These are phyloP conservation scores for Emericellopsis cladophorae DNA, from an alignment of 2,329 filamentous ascomycete species.

Conservation along the genomic window DNA sequence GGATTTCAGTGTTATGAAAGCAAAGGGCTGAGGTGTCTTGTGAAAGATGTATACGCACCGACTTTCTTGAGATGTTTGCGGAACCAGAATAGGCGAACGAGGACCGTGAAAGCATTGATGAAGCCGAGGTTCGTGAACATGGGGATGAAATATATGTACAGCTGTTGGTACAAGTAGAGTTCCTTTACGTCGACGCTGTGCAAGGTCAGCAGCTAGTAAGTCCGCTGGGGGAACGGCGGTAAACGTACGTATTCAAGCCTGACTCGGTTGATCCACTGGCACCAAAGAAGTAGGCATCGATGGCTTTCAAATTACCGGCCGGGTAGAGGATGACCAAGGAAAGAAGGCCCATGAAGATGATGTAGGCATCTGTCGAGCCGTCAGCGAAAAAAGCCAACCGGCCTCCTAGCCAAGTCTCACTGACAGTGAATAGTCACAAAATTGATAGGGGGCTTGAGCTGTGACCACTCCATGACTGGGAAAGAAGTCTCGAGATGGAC, in stretches of 20 bases:
- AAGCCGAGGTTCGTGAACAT: conserved; percentile 34
- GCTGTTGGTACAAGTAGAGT: conserved; percentile 35
- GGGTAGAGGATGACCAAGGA: conserved; percentile 2
- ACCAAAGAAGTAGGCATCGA: conserved; percentile 39
- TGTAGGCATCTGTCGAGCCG: conserved; percentile 3
- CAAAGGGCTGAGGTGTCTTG: background rate
- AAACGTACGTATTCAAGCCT: conserved; percentile 32
- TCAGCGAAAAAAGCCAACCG: background rate
- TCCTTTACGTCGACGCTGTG: conserved; percentile 31
- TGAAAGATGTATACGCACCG: conserved; percentile 9
- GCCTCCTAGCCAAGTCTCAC: background rate
- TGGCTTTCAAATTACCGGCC: conserved; percentile 8
- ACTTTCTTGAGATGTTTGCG: conserved; percentile 26
- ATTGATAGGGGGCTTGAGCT: background rate
- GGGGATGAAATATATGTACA: conserved; percentile 36
- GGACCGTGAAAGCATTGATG: conserved; percentile 34
- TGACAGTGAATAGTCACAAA: conserved; percentile 1
- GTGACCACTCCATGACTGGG: background rate
- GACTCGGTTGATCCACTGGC: conserved; percentile 35
- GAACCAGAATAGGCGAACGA: conserved; percentile 35
- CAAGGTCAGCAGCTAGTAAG: background rate
- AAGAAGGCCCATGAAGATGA: conserved; percentile 5
- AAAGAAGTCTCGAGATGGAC: background rate
- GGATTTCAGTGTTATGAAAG: background rate
- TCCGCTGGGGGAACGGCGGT: too few relatives aligned